A percentile compares a stretch with the other conserved stretches of the same genome.
Evolutionary conservation across 345 rosid species (phyloP).

Genomic region (Pugionium cornutum): DNA sequence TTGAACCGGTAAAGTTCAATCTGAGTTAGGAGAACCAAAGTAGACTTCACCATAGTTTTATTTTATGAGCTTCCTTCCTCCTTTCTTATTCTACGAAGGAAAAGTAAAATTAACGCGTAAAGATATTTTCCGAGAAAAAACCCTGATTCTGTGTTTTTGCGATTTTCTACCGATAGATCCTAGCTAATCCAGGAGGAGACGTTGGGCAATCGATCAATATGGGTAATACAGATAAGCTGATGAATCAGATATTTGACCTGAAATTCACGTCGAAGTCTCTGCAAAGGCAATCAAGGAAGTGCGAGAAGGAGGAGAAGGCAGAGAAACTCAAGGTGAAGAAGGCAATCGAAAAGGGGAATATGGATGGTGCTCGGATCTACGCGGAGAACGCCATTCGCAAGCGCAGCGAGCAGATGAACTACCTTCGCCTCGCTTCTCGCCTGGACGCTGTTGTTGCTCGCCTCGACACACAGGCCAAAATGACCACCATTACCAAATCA

Average conservation of each 20-base stretch:
- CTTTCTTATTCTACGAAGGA: constrained; percentile 7
- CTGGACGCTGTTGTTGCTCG: constrained; percentile 96
- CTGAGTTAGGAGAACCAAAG: constrained; percentile 15
- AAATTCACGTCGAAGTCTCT: constrained; percentile 89
- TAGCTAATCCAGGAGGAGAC: not conserved
- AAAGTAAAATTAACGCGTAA: constrained; percentile 28
- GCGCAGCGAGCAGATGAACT: constrained; percentile 97
- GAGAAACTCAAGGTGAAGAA: constrained; percentile 94
- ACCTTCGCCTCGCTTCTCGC: constrained; percentile 84
- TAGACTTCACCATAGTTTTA: constrained; percentile 19
- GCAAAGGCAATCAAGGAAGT: constrained; percentile 84
- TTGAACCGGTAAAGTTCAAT: constrained; percentile 22
- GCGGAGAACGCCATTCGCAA: constrained; percentile 95
- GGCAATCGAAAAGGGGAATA: constrained; percentile 96
- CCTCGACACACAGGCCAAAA: constrained; percentile 96
- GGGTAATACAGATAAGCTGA: constrained; percentile 91
- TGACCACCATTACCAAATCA: constrained; percentile 86
- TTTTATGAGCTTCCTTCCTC: not conserved
- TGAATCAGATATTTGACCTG: constrained; percentile 96
- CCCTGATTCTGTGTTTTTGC: constrained; percentile 25
- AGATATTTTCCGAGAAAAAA: constrained; percentile 27
- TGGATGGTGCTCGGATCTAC: constrained; percentile 98
- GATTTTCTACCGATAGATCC: not conserved
- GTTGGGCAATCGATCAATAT: constrained; percentile 34
- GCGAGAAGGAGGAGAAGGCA: constrained; percentile 98